Evolutionary conservation across 345 rosid species (phyloP), one percentile per base, ranked within the genome.

Genomic region (Erucastrum elatum): DNA sequence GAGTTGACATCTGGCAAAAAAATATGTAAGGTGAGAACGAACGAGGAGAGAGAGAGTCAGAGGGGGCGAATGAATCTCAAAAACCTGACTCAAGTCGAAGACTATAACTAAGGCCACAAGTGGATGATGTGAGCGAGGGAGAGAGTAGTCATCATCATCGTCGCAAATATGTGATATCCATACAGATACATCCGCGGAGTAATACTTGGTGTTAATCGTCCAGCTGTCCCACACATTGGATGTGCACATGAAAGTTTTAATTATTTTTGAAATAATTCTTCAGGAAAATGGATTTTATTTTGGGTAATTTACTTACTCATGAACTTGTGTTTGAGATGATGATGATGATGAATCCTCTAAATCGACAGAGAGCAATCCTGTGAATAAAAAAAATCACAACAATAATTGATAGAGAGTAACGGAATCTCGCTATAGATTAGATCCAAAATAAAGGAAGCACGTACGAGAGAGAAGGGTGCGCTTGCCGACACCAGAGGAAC

Each of bases 181-280:
- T 16, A 91, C 72, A 53, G 91, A 87, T 76, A 89, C 94, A 81
- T 90, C 96, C 15, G 97, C 98, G 9, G 89, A 71, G 83, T 91
- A 94, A 84, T 94, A 94, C 86, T 91, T 94, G 1, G 96, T 94
- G 82, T 91, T 75, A 64, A 89, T 94, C 60, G 85, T 88, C 97
- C 97, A 94, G 67, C 94, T 90, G 86, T 4, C 31, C 31, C 31
- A 2, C 31, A 2, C 30, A 2, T 3, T 2, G 30, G 31, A 21
- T 21, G 21, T 21, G 3, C 77, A 90, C 49, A 64, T 11, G 46
- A 8, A 68, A 56, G 9, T 7, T 17, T 44, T 30, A 21, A 6
- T 17, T 8, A 17, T 2, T 29, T 2, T 29, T 29, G 30, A 29
- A 29, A 29, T 29, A 29, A 29, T 29, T 29, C 2, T 29, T 29